These are phyloP conservation scores for Ustilago shanxiensis DNA, from an alignment of 1,284 basidiomycete species.

Conservation along the genomic window DNA sequence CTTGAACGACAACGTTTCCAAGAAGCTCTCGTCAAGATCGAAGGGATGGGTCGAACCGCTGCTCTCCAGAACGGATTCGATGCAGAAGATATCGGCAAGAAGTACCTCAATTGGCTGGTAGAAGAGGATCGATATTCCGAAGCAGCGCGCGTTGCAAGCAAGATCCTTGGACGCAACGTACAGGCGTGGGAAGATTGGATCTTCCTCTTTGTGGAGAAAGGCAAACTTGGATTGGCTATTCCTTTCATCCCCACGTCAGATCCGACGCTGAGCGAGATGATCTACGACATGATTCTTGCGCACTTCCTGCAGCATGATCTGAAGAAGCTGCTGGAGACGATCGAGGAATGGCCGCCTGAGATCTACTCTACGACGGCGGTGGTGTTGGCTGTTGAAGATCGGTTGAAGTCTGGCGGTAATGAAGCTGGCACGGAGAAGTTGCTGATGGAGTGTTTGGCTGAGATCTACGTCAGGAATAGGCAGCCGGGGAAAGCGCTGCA, in stretches of 20 bases:
- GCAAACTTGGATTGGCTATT: slow-evolving; percentile 85
- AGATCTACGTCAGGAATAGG: slow-evolving; percentile 87
- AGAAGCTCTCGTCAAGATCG: slow-evolving; percentile 87
- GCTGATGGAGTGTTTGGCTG: slow-evolving; percentile 91
- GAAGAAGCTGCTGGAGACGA: slow-evolving; percentile 81
- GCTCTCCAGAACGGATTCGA: slow-evolving; percentile 72
- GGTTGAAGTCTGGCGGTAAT: slow-evolving; percentile 73
- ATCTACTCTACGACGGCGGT: slow-evolving; percentile 91
- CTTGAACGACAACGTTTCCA: slow-evolving; percentile 87
- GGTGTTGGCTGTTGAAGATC: slow-evolving; percentile 86
- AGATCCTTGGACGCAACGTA: slow-evolving; percentile 83
- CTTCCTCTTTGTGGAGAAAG: slow-evolving; percentile 87
- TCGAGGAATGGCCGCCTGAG: slow-evolving; percentile 88
- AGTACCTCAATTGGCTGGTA: slow-evolving; percentile 63
- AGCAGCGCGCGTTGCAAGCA: slow-evolving; percentile 87
- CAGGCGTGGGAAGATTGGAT: slow-evolving; percentile 95
- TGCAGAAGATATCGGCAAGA: slow-evolving; percentile 72
- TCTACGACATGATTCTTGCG: slow-evolving; percentile 95
- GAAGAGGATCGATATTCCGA: slow-evolving; percentile 80
- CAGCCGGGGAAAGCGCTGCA: slow-evolving; percentile 94
- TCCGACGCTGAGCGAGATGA: slow-evolving; percentile 83
- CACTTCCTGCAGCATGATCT: slow-evolving; percentile 85
- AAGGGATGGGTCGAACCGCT: slow-evolving; percentile 74
- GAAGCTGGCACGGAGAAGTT: slow-evolving; percentile 71
- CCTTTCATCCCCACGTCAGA: slow-evolving; percentile 86